These are phyloP conservation scores for Boletus bicolor DNA, from an alignment of 768 basidiomycete species.

Conservation along the genomic window DNA sequence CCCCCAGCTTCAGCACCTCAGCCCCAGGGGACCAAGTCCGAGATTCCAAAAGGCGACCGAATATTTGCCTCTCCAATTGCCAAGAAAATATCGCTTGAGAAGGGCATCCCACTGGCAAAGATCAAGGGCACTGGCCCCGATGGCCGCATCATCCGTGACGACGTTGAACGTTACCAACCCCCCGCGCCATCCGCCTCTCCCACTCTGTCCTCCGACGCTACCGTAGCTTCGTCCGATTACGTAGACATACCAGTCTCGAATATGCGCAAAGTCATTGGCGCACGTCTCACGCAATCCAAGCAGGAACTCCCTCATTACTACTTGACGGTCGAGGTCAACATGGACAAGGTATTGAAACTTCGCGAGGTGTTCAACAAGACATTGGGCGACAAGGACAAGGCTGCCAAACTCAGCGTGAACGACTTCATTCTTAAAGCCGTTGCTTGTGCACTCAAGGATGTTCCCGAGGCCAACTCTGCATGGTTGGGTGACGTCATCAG, in stretches of 20 bases:
- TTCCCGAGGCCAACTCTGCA: slow-evolving; percentile 96
- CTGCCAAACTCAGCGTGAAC: slow-evolving; percentile 92
- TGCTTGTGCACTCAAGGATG: slow-evolving; percentile 85
- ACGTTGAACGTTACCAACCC: slow-evolving; percentile 87
- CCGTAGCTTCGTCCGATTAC: slow-evolving; percentile 68
- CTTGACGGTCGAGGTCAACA: slow-evolving; percentile 89
- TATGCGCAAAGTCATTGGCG: slow-evolving; percentile 93
- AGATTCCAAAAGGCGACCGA: slow-evolving; percentile 65
- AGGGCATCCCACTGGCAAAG: slow-evolving; percentile 84
- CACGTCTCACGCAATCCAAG: slow-evolving; percentile 89
- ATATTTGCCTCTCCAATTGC: slow-evolving; percentile 96
- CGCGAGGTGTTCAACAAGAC: slow-evolving; percentile 95
- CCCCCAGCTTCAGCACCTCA: slow-evolving; percentile 34
- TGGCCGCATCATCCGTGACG: slow-evolving; percentile 91
- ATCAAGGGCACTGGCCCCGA: slow-evolving; percentile 92
- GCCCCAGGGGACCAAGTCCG: slow-evolving; percentile 46
- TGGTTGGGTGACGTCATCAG: slow-evolving; percentile 96
- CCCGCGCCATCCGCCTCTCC: slow-evolving; percentile 42
- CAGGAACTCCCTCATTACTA: slow-evolving; percentile 97
- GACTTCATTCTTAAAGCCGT: slow-evolving; percentile 98
- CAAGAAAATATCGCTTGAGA: slow-evolving; percentile 94
- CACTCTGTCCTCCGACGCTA: slow-evolving; percentile 41
- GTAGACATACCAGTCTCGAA: slow-evolving; percentile 86
- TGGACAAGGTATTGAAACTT: slow-evolving; percentile 94
- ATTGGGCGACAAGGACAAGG: slow-evolving; percentile 81